Percentiles rank a stretch among this genome's conserved stretches.
phyloP scores from a whole-genome alignment of 108 stramenopile species.

The Cyclotella choctawhatcheeana region DNA sequence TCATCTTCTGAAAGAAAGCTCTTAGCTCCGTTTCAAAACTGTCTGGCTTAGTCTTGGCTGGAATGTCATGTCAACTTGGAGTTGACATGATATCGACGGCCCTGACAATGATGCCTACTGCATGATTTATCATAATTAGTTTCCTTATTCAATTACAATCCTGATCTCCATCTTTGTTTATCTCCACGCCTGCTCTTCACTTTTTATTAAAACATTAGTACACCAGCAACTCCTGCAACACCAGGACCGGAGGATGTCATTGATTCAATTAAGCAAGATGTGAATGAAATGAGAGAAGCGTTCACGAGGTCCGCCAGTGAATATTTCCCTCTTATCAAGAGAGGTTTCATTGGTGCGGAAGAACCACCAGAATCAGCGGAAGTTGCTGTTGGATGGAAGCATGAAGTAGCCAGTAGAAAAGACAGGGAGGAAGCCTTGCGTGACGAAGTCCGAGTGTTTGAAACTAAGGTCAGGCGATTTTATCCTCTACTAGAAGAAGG shows the following conservation, averaged over 20 bases:
- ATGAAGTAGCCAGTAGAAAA: slow-evolving; percentile 78
- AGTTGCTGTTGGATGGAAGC: slow-evolving; percentile 83
- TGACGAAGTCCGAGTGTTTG: slow-evolving; percentile 82
- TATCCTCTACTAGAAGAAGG: slow-evolving; percentile 78
- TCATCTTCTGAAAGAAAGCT: background rate
- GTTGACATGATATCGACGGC: too few relatives aligned
- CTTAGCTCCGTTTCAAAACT: background rate
- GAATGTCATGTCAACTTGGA: slow-evolving; percentile 2
- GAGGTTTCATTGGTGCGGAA: slow-evolving; percentile 69
- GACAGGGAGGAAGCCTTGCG: slow-evolving; percentile 83
- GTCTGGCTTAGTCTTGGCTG: too few relatives aligned
- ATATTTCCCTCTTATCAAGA: slow-evolving; percentile 84
- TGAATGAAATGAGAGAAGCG: slow-evolving; percentile 33
- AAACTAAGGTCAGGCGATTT: slow-evolving; percentile 74
- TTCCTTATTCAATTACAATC: slow-evolving; percentile 1
- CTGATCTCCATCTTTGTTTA: background rate
- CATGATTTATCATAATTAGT: background rate
- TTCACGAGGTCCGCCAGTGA: slow-evolving; percentile 54
- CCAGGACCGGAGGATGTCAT: slow-evolving; percentile 19
- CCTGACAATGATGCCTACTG: too few relatives aligned
- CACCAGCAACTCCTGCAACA: background rate
- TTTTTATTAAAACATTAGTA: background rate
- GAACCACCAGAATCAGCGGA: slow-evolving; percentile 57
- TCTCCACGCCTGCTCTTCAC: background rate
- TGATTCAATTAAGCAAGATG: slow-evolving; percentile 6